Conservation (phyloP, 768 basidiomycete species). For the Kondoa malvinella region DNA sequence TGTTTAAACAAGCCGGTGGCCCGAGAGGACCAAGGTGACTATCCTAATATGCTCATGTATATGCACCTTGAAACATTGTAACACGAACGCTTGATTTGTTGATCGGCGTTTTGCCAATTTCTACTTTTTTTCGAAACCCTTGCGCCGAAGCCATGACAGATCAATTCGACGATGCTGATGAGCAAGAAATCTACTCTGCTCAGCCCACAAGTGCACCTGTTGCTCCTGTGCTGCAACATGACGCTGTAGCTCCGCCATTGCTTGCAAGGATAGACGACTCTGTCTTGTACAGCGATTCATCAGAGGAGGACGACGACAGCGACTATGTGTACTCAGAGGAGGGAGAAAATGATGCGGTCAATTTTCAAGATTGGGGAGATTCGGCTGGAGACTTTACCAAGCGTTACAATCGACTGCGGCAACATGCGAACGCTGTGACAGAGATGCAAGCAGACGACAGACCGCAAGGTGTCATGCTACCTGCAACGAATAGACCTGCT, state of each 20-base stretch:
- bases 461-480: conserved; percentile 15
- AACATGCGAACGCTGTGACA: conserved; percentile 53
- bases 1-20: too few relatives aligned
- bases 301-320: conserved; percentile 26
- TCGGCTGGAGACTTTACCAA: conserved; percentile 74
- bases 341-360: background rate
- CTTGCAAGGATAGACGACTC: background rate
- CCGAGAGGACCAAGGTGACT: too few relatives aligned
- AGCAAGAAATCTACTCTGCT: background rate
- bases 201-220: background rate
- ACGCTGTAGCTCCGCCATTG: background rate
- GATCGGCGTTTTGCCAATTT: background rate
- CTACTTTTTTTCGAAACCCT: background rate
- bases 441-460: conserved; percentile 3
- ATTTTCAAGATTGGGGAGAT: conserved; percentile 4
- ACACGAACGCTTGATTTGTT: too few relatives aligned
- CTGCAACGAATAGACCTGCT: conserved; percentile 13
- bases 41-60: too few relatives aligned
- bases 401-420: conserved; percentile 84
- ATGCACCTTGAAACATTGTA: too few relatives aligned
- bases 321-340: conserved; percentile 41
- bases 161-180: conserved; percentile 1
- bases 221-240: background rate
- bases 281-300: background rate
- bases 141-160: background rate